Evolutionary conservation across 1,284 basidiomycete genomes (phyloP), one percentile per base, ranked within the genome.

Genomic region (Puccinia brachypodii): DNA sequence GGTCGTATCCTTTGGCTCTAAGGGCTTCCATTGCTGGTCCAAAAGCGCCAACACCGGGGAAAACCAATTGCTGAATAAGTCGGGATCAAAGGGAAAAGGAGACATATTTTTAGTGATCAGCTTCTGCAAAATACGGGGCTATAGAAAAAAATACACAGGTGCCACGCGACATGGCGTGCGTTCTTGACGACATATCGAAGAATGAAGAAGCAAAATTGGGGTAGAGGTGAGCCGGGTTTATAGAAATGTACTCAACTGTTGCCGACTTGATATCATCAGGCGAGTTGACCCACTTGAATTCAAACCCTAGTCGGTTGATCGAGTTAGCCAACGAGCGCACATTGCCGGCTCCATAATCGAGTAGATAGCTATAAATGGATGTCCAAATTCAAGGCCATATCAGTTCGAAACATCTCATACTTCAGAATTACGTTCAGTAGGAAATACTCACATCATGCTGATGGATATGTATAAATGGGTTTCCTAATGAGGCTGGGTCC

Each of bases 1-100:
- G 90, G 44, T 92, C 89, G 82, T 96, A 91, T 47, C 93, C 94
- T 83, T 92, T 91, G 22, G 89, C 86, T 60, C 89, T 87, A 69
- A 99, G 91, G 81, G 93, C 92, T 75, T 90, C 89, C 85, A 98
- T 92, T 11, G 96, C 97, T 60, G 92, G 92, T 78, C 92, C 92
- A 86, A 98, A 99, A 8, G 95, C 91, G 36, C 97, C 97, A 62
- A 99, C 97, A n/a, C 97, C 97, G 72, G 97, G 97, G 87, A 99
- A 99, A 85, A 99, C 90, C 85, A 99, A 91, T 87, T 92, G 93
- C 96, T 98, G 85, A n/a, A 53, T 6, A 72, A 19, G 0, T 4
- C 1, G 64, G 16, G 13, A 50, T 19, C 16, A 8, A 33, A 25
- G 66, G 74, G 60, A 77, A 62, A 44, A 14, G 11, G 28, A 66